Percentiles rank a stretch among this genome's conserved stretches.
These are phyloP conservation scores for Suillus hirtellus DNA, from an alignment of 768 basidiomycete genomes.

Conservation along the genomic window DNA sequence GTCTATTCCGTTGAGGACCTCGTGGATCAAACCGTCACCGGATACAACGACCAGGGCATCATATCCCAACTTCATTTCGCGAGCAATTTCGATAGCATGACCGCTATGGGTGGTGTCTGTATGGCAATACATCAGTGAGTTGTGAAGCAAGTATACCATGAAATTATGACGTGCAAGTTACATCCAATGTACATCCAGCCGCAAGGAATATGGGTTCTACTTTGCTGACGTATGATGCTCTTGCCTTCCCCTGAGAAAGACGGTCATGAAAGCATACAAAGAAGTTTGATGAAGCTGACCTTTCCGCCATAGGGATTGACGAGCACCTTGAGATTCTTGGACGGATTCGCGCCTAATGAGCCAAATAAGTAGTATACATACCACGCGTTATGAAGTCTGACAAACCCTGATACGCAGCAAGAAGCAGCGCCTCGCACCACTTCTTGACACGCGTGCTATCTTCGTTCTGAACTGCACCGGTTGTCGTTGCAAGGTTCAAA, in stretches of 20 bases:
- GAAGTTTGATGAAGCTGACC: slow-evolving; percentile 42
- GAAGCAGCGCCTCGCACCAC: slow-evolving; percentile 59
- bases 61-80: slow-evolving; percentile 54
- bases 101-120: slow-evolving; percentile 62
- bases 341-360: slow-evolving; percentile 49
- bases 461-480: slow-evolving; percentile 42
- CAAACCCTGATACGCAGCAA: slow-evolving; percentile 60
- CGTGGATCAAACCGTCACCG: slow-evolving; percentile 83
- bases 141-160: slow-evolving; percentile 2
- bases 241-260: slow-evolving; percentile 57
- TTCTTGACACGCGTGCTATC: slow-evolving; percentile 37
- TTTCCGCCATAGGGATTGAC: slow-evolving; percentile 83
- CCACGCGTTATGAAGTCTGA: neutral
- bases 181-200: slow-evolving; percentile 62
- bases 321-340: slow-evolving; percentile 62
- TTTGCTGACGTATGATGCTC: slow-evolving; percentile 49
- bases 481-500: slow-evolving; percentile 37
- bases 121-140: neutral
- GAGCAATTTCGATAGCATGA: slow-evolving; percentile 69
- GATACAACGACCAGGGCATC: slow-evolving; percentile 78
- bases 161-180: slow-evolving; percentile 45
- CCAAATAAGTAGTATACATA: slow-evolving; percentile 11
- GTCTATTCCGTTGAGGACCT: slow-evolving; percentile 82
- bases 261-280: slow-evolving; percentile 7
- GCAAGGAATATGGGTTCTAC: slow-evolving; percentile 74